phyloP scores from a whole-genome alignment of 192 early-diverging fungal genomes.

The Podila epigama region DNA sequence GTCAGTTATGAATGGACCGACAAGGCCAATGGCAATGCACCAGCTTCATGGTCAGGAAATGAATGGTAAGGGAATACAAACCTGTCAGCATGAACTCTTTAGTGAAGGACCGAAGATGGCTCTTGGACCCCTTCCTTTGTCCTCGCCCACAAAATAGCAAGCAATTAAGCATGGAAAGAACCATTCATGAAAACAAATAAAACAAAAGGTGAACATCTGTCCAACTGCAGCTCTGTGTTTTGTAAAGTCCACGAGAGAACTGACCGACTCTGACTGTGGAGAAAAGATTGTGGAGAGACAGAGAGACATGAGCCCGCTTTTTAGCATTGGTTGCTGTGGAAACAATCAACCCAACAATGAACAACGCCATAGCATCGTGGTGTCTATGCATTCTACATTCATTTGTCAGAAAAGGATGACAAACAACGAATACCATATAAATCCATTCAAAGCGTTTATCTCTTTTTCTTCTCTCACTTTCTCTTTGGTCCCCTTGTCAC shows the following conservation, averaged over 20 bases:
- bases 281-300: background rate
- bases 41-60: too few species aligned
- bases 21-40: too few species aligned
- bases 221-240: too few species aligned
- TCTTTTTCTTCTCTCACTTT: background rate
- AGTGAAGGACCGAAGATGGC: background rate
- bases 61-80: constrained; percentile 27
- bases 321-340: too few species aligned
- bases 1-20: too few species aligned
- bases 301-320: background rate
- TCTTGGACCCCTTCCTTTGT: constrained; percentile 3
- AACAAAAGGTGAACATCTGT: background rate
- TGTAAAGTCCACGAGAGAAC: too few species aligned
- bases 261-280: background rate
- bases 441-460: background rate
- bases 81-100: constrained; percentile 20
- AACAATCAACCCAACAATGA: too few species aligned
- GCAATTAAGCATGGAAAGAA: too few species aligned
- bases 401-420: too few species aligned
- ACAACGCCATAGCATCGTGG: too few species aligned
- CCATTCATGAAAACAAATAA: background rate
- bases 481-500: background rate
- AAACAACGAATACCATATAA: too few species aligned
- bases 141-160: background rate
- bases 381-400: background rate